phyloP scores from a whole-genome alignment of 2,329 filamentous ascomycete species.

The Daldinia eschscholtzii region DNA sequence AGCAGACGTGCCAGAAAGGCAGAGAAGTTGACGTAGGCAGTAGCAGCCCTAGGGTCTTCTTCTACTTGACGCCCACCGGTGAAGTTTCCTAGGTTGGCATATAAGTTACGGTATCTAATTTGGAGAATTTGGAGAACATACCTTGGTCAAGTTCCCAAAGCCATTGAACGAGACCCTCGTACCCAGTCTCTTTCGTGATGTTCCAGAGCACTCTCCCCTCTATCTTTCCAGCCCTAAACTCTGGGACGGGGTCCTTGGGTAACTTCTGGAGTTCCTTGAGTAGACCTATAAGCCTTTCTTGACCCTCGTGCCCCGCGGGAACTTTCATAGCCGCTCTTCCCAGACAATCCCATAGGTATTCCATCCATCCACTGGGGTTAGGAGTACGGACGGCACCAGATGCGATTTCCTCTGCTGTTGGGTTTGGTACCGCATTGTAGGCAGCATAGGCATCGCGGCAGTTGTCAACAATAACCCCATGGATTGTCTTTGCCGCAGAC shows the following conservation, averaged over 20 bases:
- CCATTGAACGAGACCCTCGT: background rate
- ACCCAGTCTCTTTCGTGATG: background rate
- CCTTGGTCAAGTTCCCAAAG: conserved; percentile 3
- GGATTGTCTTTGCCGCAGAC: background rate
- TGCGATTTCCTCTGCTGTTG: background rate
- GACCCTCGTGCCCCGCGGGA: background rate
- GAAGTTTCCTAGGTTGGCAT: background rate
- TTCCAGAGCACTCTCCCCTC: background rate
- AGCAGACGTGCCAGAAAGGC: background rate
- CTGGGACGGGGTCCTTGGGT: background rate
- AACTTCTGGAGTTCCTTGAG: background rate
- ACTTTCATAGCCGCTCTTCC: conserved; percentile 4
- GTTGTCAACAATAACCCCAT: background rate
- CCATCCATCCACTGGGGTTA: background rate
- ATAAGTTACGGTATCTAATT: background rate
- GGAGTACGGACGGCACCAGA: background rate
- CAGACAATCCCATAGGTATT: background rate
- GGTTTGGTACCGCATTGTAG: background rate
- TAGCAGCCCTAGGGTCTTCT: background rate
- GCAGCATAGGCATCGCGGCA: background rate
- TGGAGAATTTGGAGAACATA: background rate
- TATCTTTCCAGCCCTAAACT: background rate
- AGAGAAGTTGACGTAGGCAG: conserved; percentile 2
- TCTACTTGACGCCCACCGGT: background rate
- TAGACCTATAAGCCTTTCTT: background rate